phyloP scores from a whole-genome alignment of 805 yeast genomes.

The Candida nemodendra region DNA sequence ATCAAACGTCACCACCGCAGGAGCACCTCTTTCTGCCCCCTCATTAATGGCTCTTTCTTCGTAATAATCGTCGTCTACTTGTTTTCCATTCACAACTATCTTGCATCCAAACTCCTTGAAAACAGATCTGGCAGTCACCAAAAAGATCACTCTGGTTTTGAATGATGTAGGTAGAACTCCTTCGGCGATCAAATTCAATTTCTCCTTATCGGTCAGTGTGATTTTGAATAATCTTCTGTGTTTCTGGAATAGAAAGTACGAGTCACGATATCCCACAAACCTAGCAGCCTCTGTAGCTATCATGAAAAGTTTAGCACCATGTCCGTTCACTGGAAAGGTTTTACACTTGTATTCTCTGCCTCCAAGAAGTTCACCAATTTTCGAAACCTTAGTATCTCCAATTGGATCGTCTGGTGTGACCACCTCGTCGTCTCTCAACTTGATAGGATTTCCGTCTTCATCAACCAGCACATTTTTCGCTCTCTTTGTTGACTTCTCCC shows the following conservation, averaged over 20 bases:
- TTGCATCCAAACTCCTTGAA: conserved; percentile 91
- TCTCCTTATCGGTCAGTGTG: conserved; percentile 72
- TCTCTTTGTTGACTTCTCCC: conserved; percentile 33
- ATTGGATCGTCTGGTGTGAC: conserved; percentile 71
- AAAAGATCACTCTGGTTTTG: conserved; percentile 83
- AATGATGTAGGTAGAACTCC: conserved; percentile 85
- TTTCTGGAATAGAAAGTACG: conserved; percentile 84
- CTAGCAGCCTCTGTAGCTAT: conserved; percentile 95
- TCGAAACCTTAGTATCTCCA: conserved; percentile 74
- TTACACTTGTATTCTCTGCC: conserved; percentile 74
- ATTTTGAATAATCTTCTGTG: conserved; percentile 75
- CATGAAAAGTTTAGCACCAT: conserved; percentile 79
- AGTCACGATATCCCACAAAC: conserved; percentile 89
- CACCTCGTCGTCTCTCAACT: conserved; percentile 73
- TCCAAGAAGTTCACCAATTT: conserved; percentile 63
- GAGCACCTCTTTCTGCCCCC: conserved; percentile 71
- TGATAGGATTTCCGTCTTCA: conserved; percentile 65
- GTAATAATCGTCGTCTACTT: conserved; percentile 86
- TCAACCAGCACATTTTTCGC: conserved; percentile 37
- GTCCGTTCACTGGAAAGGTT: conserved; percentile 60
- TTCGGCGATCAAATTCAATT: conserved; percentile 76
- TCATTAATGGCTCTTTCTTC: conserved; percentile 55
- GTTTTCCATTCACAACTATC: conserved; percentile 74
- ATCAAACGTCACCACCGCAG: conserved; percentile 30
- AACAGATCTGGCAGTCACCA: conserved; percentile 87